phyloP scores from a whole-genome alignment of 192 early-diverging fungal genomes.

The Gonapodya sp. region DNA sequence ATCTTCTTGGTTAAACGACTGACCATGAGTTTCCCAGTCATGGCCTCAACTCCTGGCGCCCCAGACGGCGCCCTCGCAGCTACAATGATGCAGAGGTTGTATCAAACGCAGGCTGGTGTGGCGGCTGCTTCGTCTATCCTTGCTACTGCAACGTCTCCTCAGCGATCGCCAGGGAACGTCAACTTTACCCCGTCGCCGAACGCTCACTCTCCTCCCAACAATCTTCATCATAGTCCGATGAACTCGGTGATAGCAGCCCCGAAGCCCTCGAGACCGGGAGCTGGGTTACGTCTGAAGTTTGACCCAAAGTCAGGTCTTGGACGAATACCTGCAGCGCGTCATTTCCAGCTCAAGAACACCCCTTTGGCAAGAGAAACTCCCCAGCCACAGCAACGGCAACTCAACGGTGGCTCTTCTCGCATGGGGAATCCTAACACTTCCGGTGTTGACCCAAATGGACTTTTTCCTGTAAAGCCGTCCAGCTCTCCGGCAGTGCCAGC shows the following conservation, averaged over 20 bases:
- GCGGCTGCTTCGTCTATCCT: not conserved
- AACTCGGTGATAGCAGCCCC: not conserved
- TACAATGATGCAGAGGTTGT: not conserved
- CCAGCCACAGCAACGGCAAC: not conserved
- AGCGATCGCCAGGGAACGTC: not conserved
- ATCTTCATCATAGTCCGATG: not conserved
- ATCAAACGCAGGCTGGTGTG: not conserved
- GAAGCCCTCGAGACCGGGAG: not conserved
- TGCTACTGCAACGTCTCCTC: not conserved
- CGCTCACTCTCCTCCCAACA: not conserved
- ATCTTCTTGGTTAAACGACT: too few species aligned
- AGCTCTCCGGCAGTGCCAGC: not conserved
- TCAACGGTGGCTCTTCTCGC: not conserved
- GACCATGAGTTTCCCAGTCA: too few species aligned
- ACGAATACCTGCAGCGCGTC: not conserved
- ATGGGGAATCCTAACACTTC: not conserved
- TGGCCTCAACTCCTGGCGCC: not conserved
- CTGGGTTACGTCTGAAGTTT: not conserved
- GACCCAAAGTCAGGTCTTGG: not conserved
- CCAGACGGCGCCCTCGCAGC: not conserved
- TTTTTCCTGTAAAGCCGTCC: too few species aligned
- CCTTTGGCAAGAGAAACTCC: not conserved
- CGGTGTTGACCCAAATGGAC: not conserved
- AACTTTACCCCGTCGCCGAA: not conserved
- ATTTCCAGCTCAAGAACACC: not conserved